Conservation (phyloP, 495 filamentous ascomycete genomes). For the Penicillium steckii region DNA sequence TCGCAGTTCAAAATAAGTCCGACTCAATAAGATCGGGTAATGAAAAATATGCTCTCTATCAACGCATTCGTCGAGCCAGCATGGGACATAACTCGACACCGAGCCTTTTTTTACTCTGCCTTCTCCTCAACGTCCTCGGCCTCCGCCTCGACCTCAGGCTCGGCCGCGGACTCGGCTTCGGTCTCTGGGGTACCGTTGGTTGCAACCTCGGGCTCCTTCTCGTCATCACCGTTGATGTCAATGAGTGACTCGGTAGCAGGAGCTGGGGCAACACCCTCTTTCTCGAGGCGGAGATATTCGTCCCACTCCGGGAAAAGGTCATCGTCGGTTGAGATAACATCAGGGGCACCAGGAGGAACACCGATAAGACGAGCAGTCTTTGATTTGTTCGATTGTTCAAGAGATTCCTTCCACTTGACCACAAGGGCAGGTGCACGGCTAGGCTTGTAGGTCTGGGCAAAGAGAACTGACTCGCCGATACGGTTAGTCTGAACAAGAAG, state of each 20-base stretch:
- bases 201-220: slow-evolving; percentile 27
- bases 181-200: slow-evolving; percentile 37
- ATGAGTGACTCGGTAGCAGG: slow-evolving; percentile 47
- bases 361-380: slow-evolving; percentile 81
- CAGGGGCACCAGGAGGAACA: slow-evolving; percentile 62
- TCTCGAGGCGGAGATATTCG: slow-evolving; percentile 79
- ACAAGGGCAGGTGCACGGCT: slow-evolving; percentile 68
- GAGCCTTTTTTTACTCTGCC: slow-evolving; percentile 22
- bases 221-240: slow-evolving; percentile 43
- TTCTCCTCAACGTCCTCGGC: slow-evolving; percentile 19
- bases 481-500: slow-evolving; percentile 76
- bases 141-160: slow-evolving; percentile 15
- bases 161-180: slow-evolving; percentile 24
- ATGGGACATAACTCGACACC: slow-evolving; percentile 16
- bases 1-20: slow-evolving; percentile 29
- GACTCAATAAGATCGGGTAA: slow-evolving; percentile 20
- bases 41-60: slow-evolving; percentile 28
- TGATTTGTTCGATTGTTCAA: slow-evolving; percentile 77
- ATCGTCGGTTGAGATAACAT: slow-evolving; percentile 65
- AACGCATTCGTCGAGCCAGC: slow-evolving; percentile 18
- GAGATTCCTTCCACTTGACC: slow-evolving; percentile 70
- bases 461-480: slow-evolving; percentile 80
- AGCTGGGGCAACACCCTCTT: slow-evolving; percentile 52
- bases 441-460: slow-evolving; percentile 93
- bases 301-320: slow-evolving; percentile 97